A percentile compares a stretch with the other conserved stretches of the same genome.
phyloP scores from a whole-genome alignment of 306 rosid genomes.

The Crotalaria pallida region DNA sequence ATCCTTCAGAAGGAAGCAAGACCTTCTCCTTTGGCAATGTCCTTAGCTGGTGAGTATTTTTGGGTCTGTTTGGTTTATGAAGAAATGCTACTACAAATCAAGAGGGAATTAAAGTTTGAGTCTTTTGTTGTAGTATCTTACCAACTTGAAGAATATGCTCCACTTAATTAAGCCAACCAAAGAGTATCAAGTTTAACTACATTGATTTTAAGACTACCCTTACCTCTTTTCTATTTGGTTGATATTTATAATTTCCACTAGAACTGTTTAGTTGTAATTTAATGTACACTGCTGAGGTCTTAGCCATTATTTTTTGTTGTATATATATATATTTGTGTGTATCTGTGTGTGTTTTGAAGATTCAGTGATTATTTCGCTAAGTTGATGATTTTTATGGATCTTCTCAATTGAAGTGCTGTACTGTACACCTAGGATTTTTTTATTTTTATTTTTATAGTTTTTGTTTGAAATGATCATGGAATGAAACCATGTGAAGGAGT shows the following conservation, averaged over 20 bases:
- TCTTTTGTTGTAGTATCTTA: neutral
- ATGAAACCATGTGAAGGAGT: neutral
- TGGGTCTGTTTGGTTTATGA: neutral
- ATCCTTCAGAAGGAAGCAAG: slow-evolving; percentile 61
- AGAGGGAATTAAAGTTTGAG: neutral
- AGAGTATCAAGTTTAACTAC: neutral
- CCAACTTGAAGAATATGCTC: neutral
- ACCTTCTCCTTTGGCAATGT: slow-evolving; percentile 62
- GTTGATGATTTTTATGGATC: neutral
- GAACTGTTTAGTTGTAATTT: neutral
- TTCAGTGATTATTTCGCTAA: neutral
- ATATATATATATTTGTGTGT: too few relatives aligned
- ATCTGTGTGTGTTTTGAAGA: too few relatives aligned
- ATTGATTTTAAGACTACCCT: neutral
- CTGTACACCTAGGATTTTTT: neutral
- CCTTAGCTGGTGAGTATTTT: slow-evolving; percentile 47
- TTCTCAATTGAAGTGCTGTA: neutral
- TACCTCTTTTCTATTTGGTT: neutral
- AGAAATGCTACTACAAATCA: neutral
- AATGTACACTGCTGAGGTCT: neutral
- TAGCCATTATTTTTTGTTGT: too few relatives aligned
- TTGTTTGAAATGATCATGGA: neutral
- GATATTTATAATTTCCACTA: neutral
- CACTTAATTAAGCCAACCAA: neutral
- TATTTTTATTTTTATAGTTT: too few relatives aligned